A percentile compares a stretch with the other conserved stretches of the same genome.
These are phyloP conservation scores for Lactarius deliciosus DNA, from an alignment of 768 basidiomycete genomes.

Conservation along the genomic window DNA sequence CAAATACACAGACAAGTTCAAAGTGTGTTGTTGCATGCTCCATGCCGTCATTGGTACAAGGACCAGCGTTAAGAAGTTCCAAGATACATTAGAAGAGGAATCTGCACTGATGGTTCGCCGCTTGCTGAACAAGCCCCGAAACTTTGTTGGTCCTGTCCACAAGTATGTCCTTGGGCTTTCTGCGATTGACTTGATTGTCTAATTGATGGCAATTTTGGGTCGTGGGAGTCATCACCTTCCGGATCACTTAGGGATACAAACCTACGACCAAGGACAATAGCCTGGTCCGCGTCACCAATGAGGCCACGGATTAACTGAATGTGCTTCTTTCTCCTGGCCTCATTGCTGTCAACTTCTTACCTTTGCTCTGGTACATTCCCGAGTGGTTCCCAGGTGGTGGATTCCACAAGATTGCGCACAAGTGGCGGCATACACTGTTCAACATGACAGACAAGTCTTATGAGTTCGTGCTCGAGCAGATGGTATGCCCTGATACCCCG, in stretches of 20 bases:
- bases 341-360: slow-evolving; percentile 30
- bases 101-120: slow-evolving; percentile 21
- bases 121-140: slow-evolving; percentile 25
- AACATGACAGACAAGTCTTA: slow-evolving; percentile 27
- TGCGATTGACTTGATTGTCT: neutral
- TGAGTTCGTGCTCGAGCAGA: slow-evolving; percentile 28
- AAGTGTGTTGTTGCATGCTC: slow-evolving; percentile 28
- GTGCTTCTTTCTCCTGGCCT: too few species aligned
- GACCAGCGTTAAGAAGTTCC: slow-evolving; percentile 26
- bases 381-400: slow-evolving; percentile 33
- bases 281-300: too few species aligned
- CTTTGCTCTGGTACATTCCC: slow-evolving; percentile 29
- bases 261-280: slow-evolving; percentile 23
- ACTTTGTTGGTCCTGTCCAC: slow-evolving; percentile 28
- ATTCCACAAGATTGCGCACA: slow-evolving; percentile 30
- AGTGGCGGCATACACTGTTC: slow-evolving; percentile 27
- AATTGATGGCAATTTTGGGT: slow-evolving; percentile 15
- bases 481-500: slow-evolving; percentile 10
- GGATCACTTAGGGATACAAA: slow-evolving; percentile 30
- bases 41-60: slow-evolving; percentile 28
- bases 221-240: slow-evolving; percentile 28
- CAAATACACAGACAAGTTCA: slow-evolving; percentile 25
- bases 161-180: slow-evolving; percentile 22
- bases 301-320: too few species aligned
- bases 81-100: slow-evolving; percentile 27